Evolutionary conservation across 208 protist species (phyloP).

Genomic region (Naegleria gruberi): DNA sequence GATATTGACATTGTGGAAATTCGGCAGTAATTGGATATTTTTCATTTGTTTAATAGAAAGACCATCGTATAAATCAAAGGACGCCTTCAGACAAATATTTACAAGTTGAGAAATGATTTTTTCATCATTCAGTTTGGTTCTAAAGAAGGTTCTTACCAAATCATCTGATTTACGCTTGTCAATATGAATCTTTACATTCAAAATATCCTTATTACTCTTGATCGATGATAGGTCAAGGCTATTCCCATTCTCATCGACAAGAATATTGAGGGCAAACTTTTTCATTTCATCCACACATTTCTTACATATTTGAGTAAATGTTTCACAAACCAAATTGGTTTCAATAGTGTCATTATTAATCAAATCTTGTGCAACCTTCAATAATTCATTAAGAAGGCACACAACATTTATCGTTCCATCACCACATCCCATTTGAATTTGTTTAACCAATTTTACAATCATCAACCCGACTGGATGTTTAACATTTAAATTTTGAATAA

Average conservation of each 20-base stretch:
- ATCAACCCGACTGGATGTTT: background rate
- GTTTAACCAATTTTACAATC: background rate
- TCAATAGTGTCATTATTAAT: background rate
- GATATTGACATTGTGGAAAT: background rate
- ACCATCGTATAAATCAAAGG: background rate
- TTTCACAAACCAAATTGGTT: background rate
- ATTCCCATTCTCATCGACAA: background rate
- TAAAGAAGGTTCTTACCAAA: background rate
- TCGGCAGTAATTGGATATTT: background rate
- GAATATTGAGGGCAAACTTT: background rate
- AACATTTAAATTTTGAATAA: background rate
- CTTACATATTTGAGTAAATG: background rate
- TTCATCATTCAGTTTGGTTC: background rate
- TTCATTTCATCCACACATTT: background rate
- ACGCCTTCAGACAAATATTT: background rate
- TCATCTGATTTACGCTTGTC: background rate
- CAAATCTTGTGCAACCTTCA: background rate
- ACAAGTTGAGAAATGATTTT: background rate
- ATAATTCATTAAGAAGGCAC: background rate
- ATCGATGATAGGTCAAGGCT: background rate
- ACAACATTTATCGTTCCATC: background rate
- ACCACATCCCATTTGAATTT: background rate
- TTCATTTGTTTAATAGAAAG: background rate
- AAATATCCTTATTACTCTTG: background rate
- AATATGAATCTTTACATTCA: background rate